phyloP scores from a whole-genome alignment of 2,329 filamentous ascomycete species.

The Hypomyces perniciosus region DNA sequence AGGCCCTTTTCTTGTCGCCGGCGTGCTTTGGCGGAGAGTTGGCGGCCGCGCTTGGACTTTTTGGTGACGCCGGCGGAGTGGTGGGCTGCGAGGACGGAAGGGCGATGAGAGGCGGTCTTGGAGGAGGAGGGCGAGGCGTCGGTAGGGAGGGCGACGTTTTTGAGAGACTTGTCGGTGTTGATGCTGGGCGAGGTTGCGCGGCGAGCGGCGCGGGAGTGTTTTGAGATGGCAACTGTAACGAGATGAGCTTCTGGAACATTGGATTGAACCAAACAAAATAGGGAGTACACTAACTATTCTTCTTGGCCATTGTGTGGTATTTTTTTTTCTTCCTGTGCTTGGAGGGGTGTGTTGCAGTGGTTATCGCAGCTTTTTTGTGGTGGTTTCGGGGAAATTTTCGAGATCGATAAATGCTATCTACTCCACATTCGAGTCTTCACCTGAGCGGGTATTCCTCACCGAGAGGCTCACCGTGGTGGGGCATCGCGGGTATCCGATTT shows the following conservation, averaged over 20 bases:
- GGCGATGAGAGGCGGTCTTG: slow-evolving; percentile 35
- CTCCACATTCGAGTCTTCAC: neutral
- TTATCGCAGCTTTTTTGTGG: neutral
- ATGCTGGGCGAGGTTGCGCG: slow-evolving; percentile 66
- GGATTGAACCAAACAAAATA: too few relatives aligned
- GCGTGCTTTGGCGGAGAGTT: slow-evolving; percentile 49
- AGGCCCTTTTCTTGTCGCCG: slow-evolving; percentile 51
- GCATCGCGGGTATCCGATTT: too few relatives aligned
- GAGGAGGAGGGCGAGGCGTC: slow-evolving; percentile 27
- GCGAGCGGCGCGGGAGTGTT: slow-evolving; percentile 69
- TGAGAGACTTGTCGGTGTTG: slow-evolving; percentile 53
- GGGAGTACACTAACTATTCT: too few relatives aligned
- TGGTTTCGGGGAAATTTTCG: slow-evolving; percentile 8
- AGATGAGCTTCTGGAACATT: neutral
- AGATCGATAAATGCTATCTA: neutral
- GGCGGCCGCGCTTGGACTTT: slow-evolving; percentile 53
- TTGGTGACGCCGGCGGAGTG: slow-evolving; percentile 62
- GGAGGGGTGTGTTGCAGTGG: too few relatives aligned
- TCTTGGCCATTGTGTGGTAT: too few relatives aligned
- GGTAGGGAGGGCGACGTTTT: slow-evolving; percentile 47
- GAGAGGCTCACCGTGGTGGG: too few relatives aligned
- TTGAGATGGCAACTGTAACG: slow-evolving; percentile 46
- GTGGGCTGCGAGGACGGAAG: slow-evolving; percentile 64
- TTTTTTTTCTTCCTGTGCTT: too few relatives aligned
- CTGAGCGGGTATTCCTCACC: neutral